A percentile compares a stretch with the other conserved stretches of the same genome.
These are phyloP conservation scores for Trypanosoma lewisi DNA, from an alignment of 208 protist genomes.

Conservation along the genomic window DNA sequence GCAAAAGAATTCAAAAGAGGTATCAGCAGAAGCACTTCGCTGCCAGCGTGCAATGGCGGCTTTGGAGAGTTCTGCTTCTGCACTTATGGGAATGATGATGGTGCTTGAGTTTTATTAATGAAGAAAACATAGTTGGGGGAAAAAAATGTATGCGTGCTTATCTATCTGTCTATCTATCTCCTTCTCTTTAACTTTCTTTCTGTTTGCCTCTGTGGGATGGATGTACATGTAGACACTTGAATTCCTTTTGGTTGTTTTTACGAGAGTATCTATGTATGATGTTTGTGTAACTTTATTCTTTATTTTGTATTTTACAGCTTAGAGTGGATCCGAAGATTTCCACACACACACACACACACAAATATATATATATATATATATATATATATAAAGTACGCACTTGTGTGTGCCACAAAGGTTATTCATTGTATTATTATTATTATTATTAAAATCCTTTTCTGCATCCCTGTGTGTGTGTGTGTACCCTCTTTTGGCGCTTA, in stretches of 20 bases:
- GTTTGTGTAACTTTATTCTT: too few relatives aligned
- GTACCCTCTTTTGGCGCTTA: conserved; percentile 8
- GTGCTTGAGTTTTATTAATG: conserved; percentile 67
- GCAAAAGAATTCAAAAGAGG: not conserved
- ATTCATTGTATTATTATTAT: too few relatives aligned
- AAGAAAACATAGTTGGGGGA: not conserved
- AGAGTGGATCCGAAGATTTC: too few relatives aligned
- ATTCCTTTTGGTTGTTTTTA: too few relatives aligned
- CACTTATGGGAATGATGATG: conserved; percentile 65
- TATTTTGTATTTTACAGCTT: too few relatives aligned
- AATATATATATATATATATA: too few relatives aligned
- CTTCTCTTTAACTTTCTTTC: conserved; percentile 14
- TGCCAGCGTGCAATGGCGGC: conserved; percentile 36
- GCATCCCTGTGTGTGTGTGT: not conserved
- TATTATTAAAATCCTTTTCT: conserved; percentile 1
- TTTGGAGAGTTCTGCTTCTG: conserved; percentile 61
- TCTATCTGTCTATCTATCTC: conserved; percentile 19
- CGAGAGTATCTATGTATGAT: too few relatives aligned
- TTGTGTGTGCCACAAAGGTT: too few relatives aligned
- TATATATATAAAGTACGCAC: too few relatives aligned
- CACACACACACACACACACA: too few relatives aligned
- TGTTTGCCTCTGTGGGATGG: too few relatives aligned
- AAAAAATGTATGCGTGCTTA: not conserved
- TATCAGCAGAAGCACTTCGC: not conserved
- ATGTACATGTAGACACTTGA: too few relatives aligned